These are phyloP conservation scores for Steccherinum ochraceum DNA, from an alignment of 768 basidiomycete genomes.

Conservation along the genomic window DNA sequence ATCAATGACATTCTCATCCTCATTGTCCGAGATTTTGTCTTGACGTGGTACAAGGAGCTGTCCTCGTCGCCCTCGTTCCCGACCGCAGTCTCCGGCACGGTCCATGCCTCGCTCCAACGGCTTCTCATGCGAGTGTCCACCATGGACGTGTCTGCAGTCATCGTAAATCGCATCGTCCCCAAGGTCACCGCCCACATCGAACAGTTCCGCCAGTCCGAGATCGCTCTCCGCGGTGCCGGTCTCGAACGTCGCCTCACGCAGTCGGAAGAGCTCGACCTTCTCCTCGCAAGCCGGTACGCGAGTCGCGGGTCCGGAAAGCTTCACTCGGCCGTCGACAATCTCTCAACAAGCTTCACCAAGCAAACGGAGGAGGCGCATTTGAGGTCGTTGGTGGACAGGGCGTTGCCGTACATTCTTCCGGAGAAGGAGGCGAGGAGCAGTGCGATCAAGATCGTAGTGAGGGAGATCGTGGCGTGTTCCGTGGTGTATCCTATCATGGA, in stretches of 20 bases:
- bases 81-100: constrained; percentile 65
- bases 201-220: constrained; percentile 85
- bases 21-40: constrained; percentile 81
- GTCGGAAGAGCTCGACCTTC: constrained; percentile 83
- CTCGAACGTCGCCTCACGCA: constrained; percentile 79
- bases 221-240: constrained; percentile 75
- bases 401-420: constrained; percentile 70
- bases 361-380: constrained; percentile 90
- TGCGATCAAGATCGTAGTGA: constrained; percentile 62
- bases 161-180: constrained; percentile 85
- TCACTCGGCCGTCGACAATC: constrained; percentile 82
- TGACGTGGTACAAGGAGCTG: constrained; percentile 82
- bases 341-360: constrained; percentile 82
- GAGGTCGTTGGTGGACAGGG: constrained; percentile 57
- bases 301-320: constrained; percentile 56
- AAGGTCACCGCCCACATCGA: constrained; percentile 85
- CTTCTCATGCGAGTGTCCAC: constrained; percentile 48
- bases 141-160: constrained; percentile 67
- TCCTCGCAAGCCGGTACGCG: constrained; percentile 80
- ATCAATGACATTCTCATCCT: constrained; percentile 78
- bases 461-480: constrained; percentile 80
- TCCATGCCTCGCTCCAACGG: constrained; percentile 60
- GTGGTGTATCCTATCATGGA: constrained; percentile 86
- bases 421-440: constrained; percentile 66
- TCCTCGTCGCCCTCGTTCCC: constrained; percentile 90